Evolutionary conservation across 257 asterid genomes (phyloP).

Genomic region (Solanum chiquidenum): DNA sequence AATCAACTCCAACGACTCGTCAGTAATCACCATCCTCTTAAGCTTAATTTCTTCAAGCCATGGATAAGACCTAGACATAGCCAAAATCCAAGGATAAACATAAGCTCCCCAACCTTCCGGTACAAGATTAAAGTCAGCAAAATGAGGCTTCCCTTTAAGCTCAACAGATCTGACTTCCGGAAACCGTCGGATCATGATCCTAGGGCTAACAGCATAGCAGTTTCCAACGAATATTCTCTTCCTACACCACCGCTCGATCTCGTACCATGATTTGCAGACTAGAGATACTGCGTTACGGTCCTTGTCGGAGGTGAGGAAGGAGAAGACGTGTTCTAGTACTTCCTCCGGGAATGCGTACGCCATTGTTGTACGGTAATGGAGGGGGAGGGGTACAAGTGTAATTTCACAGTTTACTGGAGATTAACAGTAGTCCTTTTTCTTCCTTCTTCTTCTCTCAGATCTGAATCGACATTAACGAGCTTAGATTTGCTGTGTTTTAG

Average conservation of each 20-base stretch:
- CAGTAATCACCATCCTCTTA: constrained; percentile 82
- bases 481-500: constrained; percentile 18
- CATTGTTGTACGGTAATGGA: constrained; percentile 17
- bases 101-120: constrained; percentile 93
- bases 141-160: constrained; percentile 92
- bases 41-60: constrained; percentile 79
- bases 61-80: constrained; percentile 66
- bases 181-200: constrained; percentile 60
- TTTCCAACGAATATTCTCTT: constrained; percentile 70
- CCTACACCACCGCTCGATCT: constrained; percentile 82
- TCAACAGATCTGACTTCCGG: constrained; percentile 69
- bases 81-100: constrained; percentile 58
- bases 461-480: constrained; percentile 29
- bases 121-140: constrained; percentile 80
- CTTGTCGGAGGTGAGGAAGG: constrained; percentile 42
- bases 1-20: constrained; percentile 72
- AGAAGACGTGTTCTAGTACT: constrained; percentile 74
- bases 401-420: neutral
- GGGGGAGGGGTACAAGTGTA: constrained; percentile 20
- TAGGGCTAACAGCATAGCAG: constrained; percentile 75
- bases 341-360: constrained; percentile 82
- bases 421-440: neutral
- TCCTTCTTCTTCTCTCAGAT: constrained; percentile 7
- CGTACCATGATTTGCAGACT: constrained; percentile 95
- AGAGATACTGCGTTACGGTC: constrained; percentile 80